phyloP scores from a whole-genome alignment of 176 grass and related monocot species.

The Tuctoria greenei region DNA sequence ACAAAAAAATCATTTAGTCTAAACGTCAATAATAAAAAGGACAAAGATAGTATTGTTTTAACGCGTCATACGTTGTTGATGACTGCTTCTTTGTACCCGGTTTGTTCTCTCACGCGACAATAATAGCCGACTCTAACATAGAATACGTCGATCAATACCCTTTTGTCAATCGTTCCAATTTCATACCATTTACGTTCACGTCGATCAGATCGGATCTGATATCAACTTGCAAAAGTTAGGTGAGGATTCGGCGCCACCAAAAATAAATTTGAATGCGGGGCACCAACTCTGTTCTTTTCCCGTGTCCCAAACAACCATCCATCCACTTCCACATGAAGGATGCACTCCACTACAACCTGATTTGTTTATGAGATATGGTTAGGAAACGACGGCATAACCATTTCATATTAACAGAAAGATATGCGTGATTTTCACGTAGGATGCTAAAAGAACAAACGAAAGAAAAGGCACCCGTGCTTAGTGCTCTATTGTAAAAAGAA shows the following conservation, averaged over 20 bases:
- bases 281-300: not conserved
- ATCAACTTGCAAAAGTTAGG: not conserved
- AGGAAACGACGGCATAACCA: not conserved
- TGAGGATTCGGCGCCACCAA: not conserved
- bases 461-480: too few relatives aligned
- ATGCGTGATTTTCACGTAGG: too few relatives aligned
- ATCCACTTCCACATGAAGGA: not conserved
- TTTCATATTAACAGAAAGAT: not conserved
- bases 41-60: too few relatives aligned
- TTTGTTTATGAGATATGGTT: not conserved
- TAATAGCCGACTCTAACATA: not conserved
- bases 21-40: too few relatives aligned
- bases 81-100: not conserved
- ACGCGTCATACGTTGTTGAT: not conserved
- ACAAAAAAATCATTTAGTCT: too few relatives aligned
- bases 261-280: too few relatives aligned
- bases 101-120: not conserved
- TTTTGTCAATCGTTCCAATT: not conserved
- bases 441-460: not conserved
- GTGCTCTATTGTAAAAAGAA: not conserved
- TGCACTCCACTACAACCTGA: not conserved
- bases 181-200: conserved; percentile 5
- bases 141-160: not conserved
- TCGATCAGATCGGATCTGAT: not conserved
- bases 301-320: not conserved